Evolutionary conservation across 2,329 filamentous ascomycete genomes (phyloP), one percentile per base, ranked within the genome.

Genomic region (Phyllosticta citribraziliensis): DNA sequence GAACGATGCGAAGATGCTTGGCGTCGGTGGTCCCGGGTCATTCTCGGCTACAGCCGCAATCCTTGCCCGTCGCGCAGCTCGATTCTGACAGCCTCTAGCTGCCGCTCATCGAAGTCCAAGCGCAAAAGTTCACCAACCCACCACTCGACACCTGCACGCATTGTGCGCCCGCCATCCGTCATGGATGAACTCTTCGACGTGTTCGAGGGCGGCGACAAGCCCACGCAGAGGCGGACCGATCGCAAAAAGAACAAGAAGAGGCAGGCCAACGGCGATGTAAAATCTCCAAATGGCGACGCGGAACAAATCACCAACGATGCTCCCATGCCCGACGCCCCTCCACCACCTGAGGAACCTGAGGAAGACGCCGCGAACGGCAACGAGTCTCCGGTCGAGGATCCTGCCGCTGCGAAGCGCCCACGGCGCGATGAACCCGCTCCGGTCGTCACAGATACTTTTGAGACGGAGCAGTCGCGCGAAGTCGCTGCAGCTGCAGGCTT

Each of bases 401-500:
- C 70, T 72, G 63, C 62, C 51, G 78, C 76, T 52, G 75, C 71
- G 63, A 91, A 90, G 74, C 84, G 88, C 66, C 80, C 84, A 70
- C 83, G 86, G 67, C 79, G 77, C 67, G 81, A 86, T 64, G 88
- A 88, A 68, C 84, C 84, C 10, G 88, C 87, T 64, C 90, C 93
- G 5, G 87, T 97, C 55, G 84, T 97, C 67, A 91, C 93, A 20
- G 94, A 99, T 77, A 86, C 88, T 12, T 99, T 99, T 74, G 87
- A 97, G 78, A 97, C 94, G 12, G 92, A 94, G 70, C 87, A 96
- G 76, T 95, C 92, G 65, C 84, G 93, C 80, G 90, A 97, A 75
- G 83, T 99, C 50, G 90, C 88, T 22, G 88, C 87, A 25, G 88
- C 90, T 5, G 85, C 87, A 33, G 91, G 89, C 66, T 80, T 79